Conservation (phyloP, 2,329 filamentous ascomycete species). For the Penicillium sp. region DNA sequence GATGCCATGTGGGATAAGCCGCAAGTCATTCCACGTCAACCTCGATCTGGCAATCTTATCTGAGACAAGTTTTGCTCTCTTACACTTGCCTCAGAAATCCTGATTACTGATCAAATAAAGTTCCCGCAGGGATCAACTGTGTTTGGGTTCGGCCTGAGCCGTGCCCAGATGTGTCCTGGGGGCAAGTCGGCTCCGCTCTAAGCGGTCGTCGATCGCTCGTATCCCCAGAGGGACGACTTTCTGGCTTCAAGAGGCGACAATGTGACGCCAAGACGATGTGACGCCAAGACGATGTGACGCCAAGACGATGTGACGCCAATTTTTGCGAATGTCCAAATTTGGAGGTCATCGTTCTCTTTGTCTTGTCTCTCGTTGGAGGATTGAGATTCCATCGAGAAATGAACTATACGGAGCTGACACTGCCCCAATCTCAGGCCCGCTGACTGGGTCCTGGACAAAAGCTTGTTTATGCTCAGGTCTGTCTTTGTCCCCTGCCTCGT, state of each 20-base stretch:
- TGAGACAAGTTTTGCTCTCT: not conserved
- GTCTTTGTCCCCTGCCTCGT: not conserved
- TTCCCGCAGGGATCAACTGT: conserved; percentile 7
- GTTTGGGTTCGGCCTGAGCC: conserved; percentile 25
- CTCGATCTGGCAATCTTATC: not conserved
- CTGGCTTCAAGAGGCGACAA: conserved; percentile 6
- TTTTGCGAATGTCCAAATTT: not conserved
- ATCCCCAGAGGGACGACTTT: conserved; percentile 1
- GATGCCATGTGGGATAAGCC: not conserved
- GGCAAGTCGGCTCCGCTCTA: conserved; percentile 6
- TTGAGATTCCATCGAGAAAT: not conserved
- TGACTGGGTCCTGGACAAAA: not conserved
- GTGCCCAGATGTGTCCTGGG: conserved; percentile 8
- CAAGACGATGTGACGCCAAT: conserved; percentile 4
- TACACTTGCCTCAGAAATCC: no score
- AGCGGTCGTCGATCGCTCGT: conserved; percentile 21
- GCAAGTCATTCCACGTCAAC: not conserved
- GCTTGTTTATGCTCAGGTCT: not conserved
- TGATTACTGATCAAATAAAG: not conserved
- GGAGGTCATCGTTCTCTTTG: not conserved
- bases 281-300: conserved; percentile 5
- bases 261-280: conserved; percentile 7
- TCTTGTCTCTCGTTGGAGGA: no score
- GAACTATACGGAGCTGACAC: not conserved
- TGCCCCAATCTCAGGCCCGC: not conserved